Conservation (phyloP, 305 asterid genomes). For the Solanum hybrid region DNA sequence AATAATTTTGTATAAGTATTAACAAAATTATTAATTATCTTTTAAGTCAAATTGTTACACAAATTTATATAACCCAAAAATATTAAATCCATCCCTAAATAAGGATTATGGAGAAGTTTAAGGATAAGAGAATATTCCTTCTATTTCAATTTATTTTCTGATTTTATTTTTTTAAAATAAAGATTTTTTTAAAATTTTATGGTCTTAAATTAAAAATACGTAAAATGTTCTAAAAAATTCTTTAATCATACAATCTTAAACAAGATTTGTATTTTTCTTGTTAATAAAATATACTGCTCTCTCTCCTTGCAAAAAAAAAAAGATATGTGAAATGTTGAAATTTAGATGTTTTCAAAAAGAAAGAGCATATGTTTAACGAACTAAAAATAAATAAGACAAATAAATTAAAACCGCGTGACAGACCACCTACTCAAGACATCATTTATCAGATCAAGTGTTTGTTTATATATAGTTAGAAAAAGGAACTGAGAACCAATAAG, state of each 20-base stretch:
- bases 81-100: background rate
- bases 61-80: background rate
- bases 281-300: no score
- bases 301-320: no score
- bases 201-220: background rate
- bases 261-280: background rate
- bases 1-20: background rate
- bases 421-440: background rate
- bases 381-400: background rate
- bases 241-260: background rate
- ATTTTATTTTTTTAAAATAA: background rate
- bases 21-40: background rate
- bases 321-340: background rate
- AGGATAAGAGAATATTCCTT: background rate
- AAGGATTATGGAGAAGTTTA: background rate
- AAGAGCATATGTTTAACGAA: no score
- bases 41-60: background rate
- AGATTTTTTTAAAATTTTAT: background rate
- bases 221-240: background rate
- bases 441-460: background rate
- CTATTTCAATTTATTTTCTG: background rate
- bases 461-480: background rate
- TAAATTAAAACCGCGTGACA: background rate
- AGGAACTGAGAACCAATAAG: background rate
- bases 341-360: no score